Evolutionary conservation across 1,284 basidiomycete species (phyloP).

Genomic region (Rhodotorula glutinis): DNA sequence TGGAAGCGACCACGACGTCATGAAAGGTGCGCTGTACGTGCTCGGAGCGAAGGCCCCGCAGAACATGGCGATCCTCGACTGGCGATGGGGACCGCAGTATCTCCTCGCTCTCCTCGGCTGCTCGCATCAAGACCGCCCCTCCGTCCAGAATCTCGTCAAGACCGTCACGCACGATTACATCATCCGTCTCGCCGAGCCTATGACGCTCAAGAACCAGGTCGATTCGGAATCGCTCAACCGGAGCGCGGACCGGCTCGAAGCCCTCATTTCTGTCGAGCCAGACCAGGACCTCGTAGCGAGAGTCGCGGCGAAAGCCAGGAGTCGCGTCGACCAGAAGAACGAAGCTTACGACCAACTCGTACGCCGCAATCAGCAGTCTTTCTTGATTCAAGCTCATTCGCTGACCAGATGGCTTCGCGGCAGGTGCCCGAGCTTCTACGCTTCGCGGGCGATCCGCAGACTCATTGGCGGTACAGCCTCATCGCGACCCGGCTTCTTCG

Average conservation of each 20-base stretch:
- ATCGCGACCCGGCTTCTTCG: slow-evolving; percentile 71
- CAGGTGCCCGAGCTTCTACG: slow-evolving; percentile 65
- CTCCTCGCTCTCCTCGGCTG: slow-evolving; percentile 30
- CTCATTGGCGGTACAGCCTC: slow-evolving; percentile 90
- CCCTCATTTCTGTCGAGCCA: slow-evolving; percentile 24
- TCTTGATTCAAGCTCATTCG: not conserved
- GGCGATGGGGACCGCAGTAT: slow-evolving; percentile 42
- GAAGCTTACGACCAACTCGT: slow-evolving; percentile 49
- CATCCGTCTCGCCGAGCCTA: slow-evolving; percentile 47
- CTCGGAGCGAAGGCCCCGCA: slow-evolving; percentile 70
- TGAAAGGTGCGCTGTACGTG: slow-evolving; percentile 92
- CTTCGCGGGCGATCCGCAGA: slow-evolving; percentile 63
- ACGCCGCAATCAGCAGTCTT: slow-evolving; percentile 31
- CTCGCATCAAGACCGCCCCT: slow-evolving; percentile 52
- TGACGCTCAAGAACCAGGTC: slow-evolving; percentile 35
- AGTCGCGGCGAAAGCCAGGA: slow-evolving; percentile 45
- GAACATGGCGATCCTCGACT: slow-evolving; percentile 57
- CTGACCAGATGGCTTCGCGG: no score
- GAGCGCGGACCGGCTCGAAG: slow-evolving; percentile 44
- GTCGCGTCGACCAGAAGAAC: slow-evolving; percentile 48
- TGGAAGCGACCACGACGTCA: slow-evolving; percentile 82
- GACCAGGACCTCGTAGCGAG: slow-evolving; percentile 44
- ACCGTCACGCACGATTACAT: slow-evolving; percentile 65
- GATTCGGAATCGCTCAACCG: slow-evolving; percentile 36
- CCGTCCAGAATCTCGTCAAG: slow-evolving; percentile 80